phyloP scores from a whole-genome alignment of 495 filamentous ascomycete genomes.

The Jackrogersella multiformis region DNA sequence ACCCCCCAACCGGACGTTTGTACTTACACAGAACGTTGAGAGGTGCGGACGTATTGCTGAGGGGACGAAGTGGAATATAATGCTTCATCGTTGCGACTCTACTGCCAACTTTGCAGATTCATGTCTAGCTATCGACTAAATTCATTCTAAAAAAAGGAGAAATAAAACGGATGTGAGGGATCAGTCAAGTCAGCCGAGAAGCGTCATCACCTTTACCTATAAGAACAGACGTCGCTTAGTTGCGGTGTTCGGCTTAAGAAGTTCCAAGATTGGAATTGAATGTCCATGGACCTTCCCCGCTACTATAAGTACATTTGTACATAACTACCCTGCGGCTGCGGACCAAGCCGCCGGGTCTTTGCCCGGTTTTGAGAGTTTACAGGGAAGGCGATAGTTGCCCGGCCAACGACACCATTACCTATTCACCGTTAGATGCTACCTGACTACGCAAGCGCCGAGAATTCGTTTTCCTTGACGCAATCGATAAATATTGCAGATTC shows the following conservation, averaged over 20 bases:
- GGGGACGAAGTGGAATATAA: slow-evolving; percentile 28
- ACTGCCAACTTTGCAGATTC: slow-evolving; percentile 25
- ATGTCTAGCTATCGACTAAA: slow-evolving; percentile 18
- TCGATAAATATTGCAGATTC: slow-evolving; percentile 34
- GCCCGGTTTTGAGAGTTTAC: slow-evolving; percentile 1
- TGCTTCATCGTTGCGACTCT: slow-evolving; percentile 27
- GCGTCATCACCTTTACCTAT: slow-evolving; percentile 38
- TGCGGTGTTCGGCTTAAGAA: slow-evolving; percentile 40
- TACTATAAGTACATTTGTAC: slow-evolving; percentile 9
- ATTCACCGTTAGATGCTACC: slow-evolving; percentile 33
- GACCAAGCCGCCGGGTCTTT: slow-evolving; percentile 13
- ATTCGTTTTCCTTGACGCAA: slow-evolving; percentile 33
- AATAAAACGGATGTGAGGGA: slow-evolving; percentile 7
- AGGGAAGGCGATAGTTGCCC: slow-evolving; percentile 49
- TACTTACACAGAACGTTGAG: slow-evolving; percentile 8
- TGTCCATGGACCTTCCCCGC: slow-evolving; percentile 5
- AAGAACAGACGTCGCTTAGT: slow-evolving; percentile 40
- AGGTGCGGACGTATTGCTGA: slow-evolving; percentile 29
- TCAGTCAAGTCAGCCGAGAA: slow-evolving; percentile 19
- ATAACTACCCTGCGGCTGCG: not conserved
- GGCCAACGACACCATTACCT: slow-evolving; percentile 52
- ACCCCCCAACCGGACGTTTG: not conserved
- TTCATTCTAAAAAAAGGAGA: slow-evolving; percentile 4
- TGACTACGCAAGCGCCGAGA: slow-evolving; percentile 18
- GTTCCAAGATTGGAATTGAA: not conserved